phyloP scores from a whole-genome alignment of 2,329 filamentous ascomycete species.

The Pseudogymnoascus sp. region DNA sequence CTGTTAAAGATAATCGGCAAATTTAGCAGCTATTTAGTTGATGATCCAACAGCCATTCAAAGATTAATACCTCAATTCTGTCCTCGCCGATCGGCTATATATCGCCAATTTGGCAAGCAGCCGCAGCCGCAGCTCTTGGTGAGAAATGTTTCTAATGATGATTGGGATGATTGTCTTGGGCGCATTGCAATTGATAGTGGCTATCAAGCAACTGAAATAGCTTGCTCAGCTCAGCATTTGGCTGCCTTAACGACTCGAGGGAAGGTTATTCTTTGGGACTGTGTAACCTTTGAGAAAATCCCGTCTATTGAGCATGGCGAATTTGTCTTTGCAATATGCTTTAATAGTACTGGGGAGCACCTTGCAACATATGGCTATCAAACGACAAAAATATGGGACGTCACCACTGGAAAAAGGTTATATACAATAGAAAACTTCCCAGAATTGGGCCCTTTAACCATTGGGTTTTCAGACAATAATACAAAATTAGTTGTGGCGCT shows the following conservation, averaged over 20 bases:
- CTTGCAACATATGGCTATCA: neutral
- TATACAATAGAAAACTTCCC: neutral
- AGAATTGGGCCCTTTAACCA: neutral
- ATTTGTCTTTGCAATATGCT: neutral
- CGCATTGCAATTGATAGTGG: neutral
- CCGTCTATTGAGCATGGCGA: neutral
- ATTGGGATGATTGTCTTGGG: neutral
- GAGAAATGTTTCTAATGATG: neutral
- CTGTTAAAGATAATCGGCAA: constrained; percentile 30
- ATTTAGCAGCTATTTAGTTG: constrained; percentile 25
- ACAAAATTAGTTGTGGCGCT: neutral
- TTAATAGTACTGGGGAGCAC: neutral
- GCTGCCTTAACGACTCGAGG: neutral
- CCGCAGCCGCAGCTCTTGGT: neutral
- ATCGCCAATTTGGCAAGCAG: constrained; percentile 27
- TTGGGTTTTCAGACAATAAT: neutral
- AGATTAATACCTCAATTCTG: constrained; percentile 33
- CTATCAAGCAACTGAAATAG: neutral
- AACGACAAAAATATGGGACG: neutral
- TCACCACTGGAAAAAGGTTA: neutral
- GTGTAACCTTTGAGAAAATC: neutral
- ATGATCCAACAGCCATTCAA: constrained; percentile 29
- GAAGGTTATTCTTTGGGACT: neutral
- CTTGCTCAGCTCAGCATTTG: neutral
- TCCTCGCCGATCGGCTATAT: constrained; percentile 28